Conservation (phyloP, 2,329 filamentous ascomycete species). For the Nannizziopsis arthrosporioides region DNA sequence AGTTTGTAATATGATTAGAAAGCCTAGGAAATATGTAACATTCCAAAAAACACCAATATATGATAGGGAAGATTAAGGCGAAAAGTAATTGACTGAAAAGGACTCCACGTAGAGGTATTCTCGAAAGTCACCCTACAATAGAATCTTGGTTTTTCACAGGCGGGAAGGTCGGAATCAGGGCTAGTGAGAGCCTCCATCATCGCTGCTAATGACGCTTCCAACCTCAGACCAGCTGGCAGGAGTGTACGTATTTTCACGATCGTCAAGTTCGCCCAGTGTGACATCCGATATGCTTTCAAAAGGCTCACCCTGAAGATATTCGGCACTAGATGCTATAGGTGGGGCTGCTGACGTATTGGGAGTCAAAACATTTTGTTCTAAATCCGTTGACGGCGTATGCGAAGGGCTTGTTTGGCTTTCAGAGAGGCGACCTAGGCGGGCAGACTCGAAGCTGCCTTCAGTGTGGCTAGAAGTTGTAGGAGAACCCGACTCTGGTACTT, state of each 20-base stretch:
- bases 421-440: constrained; percentile 20
- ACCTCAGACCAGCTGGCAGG: constrained; percentile 37
- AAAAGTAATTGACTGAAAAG: too few species aligned
- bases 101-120: too few species aligned
- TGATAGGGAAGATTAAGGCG: too few species aligned
- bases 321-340: constrained; percentile 29
- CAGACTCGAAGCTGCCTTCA: constrained; percentile 27
- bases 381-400: neutral
- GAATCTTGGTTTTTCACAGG: too few species aligned
- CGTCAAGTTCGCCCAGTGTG: constrained; percentile 30
- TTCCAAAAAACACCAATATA: too few species aligned
- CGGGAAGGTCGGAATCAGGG: too few species aligned
- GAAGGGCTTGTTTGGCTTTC: neutral
- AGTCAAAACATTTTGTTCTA: neutral
- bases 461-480: constrained; percentile 19
- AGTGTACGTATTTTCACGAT: constrained; percentile 25
- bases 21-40: too few species aligned
- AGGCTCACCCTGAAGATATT: constrained; percentile 27
- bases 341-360: constrained; percentile 24
- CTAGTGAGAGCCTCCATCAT: constrained; percentile 23
- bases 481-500: constrained; percentile 16
- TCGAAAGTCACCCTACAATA: too few species aligned
- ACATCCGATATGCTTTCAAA: constrained; percentile 25
- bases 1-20: too few species aligned
- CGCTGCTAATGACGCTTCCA: constrained; percentile 34